Base-by-base conservation (phyloP, 2,329 filamentous ascomycete species). In the Eutypa lata region DNA sequence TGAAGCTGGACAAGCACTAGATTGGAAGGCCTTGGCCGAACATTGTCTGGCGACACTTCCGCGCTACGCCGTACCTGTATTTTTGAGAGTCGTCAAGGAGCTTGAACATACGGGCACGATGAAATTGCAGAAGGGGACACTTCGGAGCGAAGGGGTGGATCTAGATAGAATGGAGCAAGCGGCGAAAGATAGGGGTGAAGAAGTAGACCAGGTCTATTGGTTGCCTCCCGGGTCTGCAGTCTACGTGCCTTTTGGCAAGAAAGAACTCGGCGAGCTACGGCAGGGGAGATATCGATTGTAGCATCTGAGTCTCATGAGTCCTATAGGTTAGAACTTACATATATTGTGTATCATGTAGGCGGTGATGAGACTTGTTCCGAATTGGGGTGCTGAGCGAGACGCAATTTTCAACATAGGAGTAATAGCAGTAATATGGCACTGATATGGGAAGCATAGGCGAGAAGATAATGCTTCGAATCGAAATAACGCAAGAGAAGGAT, bases 61-160 rank as follows among this genome's bases (percentile, higher is more conserved):
- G 11, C 62, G 71, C 2, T 77, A 76, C 57, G 74, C 75, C 14
- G 72, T 77, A 5, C 75, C 75, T 1, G 48, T 76, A 0, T 77
- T 77, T 52, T 19, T 77, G 16, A 60, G 74, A 11, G 54, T 76
- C 0, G 71, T 68, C 4, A 57, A 61, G 35, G 63, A 64, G 47
- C 60, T 76, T 21, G 74, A 75, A 50, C 74, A 76, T 52, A 77
- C 74, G 14, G 73, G 70, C 3, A 76, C 73, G 7, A 58, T 76
- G 63, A 76, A 77, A 65, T 59, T 76, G 14, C 73, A 74, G 57
- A 77, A 77, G 51, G 69, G 70, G 2, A 67, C 65, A 24, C 57
- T 76, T 38, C 70, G 73, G 56, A 60, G 60, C 2, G 71, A 77
- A 53, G 75, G 74, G 0, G 65, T 76, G n/a, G 69, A 76, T 53